Conservation (phyloP, 148 eudicot species). For the Diospyros kaki region DNA sequence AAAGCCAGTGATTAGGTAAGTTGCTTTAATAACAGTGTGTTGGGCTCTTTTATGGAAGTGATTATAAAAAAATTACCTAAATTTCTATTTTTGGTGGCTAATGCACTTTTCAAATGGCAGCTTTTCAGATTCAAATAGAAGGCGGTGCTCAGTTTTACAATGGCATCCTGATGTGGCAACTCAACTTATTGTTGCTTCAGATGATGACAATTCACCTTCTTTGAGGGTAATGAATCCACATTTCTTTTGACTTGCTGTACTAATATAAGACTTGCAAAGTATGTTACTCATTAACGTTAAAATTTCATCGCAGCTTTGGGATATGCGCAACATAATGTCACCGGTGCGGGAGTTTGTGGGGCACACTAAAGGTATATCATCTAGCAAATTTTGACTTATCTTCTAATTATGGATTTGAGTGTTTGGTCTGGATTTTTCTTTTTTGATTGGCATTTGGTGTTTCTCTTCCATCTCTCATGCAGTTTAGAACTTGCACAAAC, state of each 20-base stretch:
- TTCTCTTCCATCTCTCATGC: background rate
- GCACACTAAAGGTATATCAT: conserved; percentile 76
- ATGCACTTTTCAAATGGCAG: conserved; percentile 39
- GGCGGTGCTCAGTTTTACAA: conserved; percentile 93
- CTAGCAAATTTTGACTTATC: background rate
- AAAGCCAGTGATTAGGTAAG: conserved; percentile 86
- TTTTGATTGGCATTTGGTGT: background rate
- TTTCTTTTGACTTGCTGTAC: background rate
- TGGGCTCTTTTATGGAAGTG: background rate
- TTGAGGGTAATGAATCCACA: conserved; percentile 50
- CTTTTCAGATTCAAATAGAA: conserved; percentile 73
- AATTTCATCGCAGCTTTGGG: conserved; percentile 72
- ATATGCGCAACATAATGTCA: conserved; percentile 79
- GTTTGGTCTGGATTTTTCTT: background rate
- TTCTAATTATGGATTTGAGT: background rate
- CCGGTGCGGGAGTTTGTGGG: conserved; percentile 89
- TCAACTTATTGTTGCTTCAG: conserved; percentile 89
- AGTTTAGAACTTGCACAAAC: background rate
- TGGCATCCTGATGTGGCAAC: conserved; percentile 98
- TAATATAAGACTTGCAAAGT: background rate
- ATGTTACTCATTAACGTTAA: conserved; percentile 1
- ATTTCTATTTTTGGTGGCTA: background rate
- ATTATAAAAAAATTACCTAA: background rate
- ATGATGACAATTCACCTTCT: conserved; percentile 87
- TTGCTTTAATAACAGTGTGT: conserved; percentile 4